These are phyloP conservation scores for Tephrocybe sp. DNA, from an alignment of 768 basidiomycete species.

Conservation along the genomic window DNA sequence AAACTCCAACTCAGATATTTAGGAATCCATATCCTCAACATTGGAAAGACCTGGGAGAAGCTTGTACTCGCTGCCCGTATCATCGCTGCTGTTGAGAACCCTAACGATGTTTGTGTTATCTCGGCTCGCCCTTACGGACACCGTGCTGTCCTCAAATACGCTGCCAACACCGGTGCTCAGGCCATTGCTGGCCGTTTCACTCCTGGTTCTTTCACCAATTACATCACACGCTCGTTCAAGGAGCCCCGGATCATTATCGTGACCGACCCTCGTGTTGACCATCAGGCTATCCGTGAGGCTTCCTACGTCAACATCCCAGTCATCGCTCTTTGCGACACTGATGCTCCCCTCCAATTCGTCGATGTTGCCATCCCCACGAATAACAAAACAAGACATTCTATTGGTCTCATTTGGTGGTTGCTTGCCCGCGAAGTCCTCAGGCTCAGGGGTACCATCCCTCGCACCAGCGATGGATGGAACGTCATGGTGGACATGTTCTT, in stretches of 20 bases:
- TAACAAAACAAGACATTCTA: slow-evolving; percentile 98
- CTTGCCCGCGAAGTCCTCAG: slow-evolving; percentile 97
- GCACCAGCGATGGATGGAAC: slow-evolving; percentile 92
- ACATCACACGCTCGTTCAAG: slow-evolving; percentile 99
- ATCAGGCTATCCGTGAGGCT: slow-evolving; percentile 99
- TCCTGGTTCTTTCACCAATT: slow-evolving; percentile 98
- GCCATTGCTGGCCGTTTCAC: slow-evolving; percentile 99
- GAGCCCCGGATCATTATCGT: slow-evolving; percentile 98
- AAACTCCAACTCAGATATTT: slow-evolving; percentile 19
- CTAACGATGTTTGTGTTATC: slow-evolving; percentile 97
- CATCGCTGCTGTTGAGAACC: slow-evolving; percentile 97
- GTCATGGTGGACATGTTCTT: slow-evolving; percentile 99
- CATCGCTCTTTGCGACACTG: slow-evolving; percentile 98
- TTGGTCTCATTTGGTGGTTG: slow-evolving; percentile 97
- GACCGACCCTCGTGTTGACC: slow-evolving; percentile 98
- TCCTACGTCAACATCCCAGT: slow-evolving; percentile 99
- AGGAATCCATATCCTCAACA: slow-evolving; percentile 97
- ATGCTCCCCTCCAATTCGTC: slow-evolving; percentile 96
- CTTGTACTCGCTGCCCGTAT: slow-evolving; percentile 97
- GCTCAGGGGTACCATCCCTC: slow-evolving; percentile 89
- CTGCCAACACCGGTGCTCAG: slow-evolving; percentile 96
- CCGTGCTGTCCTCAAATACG: slow-evolving; percentile 98
- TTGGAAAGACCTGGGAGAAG: slow-evolving; percentile 99
- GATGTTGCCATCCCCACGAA: slow-evolving; percentile 99
- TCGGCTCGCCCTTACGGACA: slow-evolving; percentile 98